Evolutionary conservation across 352 stramenopile species (phyloP).

Genomic region (Globisporangium cederbergense): DNA sequence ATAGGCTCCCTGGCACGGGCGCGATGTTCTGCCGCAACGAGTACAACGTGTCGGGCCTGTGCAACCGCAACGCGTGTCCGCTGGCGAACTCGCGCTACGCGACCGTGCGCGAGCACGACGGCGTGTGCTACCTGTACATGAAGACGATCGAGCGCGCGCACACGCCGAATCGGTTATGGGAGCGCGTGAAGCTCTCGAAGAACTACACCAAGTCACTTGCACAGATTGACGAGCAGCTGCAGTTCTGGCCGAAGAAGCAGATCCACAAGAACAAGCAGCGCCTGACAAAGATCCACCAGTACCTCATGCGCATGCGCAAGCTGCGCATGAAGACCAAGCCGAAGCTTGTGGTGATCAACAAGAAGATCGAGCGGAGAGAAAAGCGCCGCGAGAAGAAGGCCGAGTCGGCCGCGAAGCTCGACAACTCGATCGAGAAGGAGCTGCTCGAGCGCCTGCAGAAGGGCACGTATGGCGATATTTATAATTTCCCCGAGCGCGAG

Average conservation of each 20-base stretch:
- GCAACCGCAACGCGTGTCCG: slow-evolving; percentile 95
- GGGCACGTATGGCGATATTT: slow-evolving; percentile 99
- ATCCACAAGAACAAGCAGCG: slow-evolving; percentile 99
- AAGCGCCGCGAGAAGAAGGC: slow-evolving; percentile 96
- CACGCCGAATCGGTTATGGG: slow-evolving; percentile 98
- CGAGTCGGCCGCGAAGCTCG: slow-evolving; percentile 92
- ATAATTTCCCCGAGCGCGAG: slow-evolving; percentile 97
- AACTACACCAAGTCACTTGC: slow-evolving; percentile 97
- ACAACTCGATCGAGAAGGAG: slow-evolving; percentile 96
- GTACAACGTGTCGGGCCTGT: slow-evolving; percentile 98
- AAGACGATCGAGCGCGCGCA: slow-evolving; percentile 99
- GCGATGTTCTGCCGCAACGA: slow-evolving; percentile 97
- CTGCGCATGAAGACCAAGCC: slow-evolving; percentile 94
- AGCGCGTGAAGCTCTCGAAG: slow-evolving; percentile 96
- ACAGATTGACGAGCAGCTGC: slow-evolving; percentile 94
- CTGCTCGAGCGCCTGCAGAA: slow-evolving; percentile 96
- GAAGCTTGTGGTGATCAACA: slow-evolving; percentile 94
- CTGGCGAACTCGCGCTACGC: slow-evolving; percentile 98
- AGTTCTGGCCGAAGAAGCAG: slow-evolving; percentile 98
- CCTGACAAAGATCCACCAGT: slow-evolving; percentile 99
- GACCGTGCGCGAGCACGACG: slow-evolving; percentile 97
- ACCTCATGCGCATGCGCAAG: slow-evolving; percentile 98
- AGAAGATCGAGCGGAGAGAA: slow-evolving; percentile 95
- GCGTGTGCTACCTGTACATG: slow-evolving; percentile 95
- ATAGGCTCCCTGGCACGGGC: slow-evolving; percentile 67